Base-by-base conservation (phyloP, 441 rosid species). In the Raphanus hybrid region DNA sequence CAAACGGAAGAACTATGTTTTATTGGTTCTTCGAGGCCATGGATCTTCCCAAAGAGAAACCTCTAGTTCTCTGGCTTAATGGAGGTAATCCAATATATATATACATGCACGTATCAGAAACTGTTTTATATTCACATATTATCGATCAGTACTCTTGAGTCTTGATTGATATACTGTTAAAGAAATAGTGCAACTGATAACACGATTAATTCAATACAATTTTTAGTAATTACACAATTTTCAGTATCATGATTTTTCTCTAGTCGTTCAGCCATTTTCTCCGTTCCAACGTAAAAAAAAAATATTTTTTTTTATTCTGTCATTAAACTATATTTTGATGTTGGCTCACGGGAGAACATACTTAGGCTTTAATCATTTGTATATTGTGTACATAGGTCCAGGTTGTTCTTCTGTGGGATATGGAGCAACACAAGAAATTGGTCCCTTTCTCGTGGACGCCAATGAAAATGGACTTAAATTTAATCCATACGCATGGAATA, bases 331-430 rank as follows among this genome's bases (percentile, higher is more conserved):
- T 50, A 5, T 9, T 69, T 14, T 37, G 5, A 23, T 43, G 48
- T 60, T 60, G 41, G 62, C 70, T 61, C 14, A 52, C 43, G 29
- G 52, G 69, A 67, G 59, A 73, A 78, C 43, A 73, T 50, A 68
- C 23, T 52, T 67, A 50, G 20, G 8, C 10, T 66, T 45, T 57
- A 43, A 66, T 41, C 34, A 67, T 26, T 43, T 48, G 55, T 60
- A 37, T 69, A 48, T 58, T 55, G 8, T 64, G 48, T 69, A 58
- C 66, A 81, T 83, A 90, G 95, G 90, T 34, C 92, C 98, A 9
- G 99, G 99, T 70, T 96, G 98, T 88, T 96, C 98, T 55, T 96
- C 99, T 5, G 92, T 93, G 87, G 99, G 97, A 48, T 96, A 92
- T 78, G 99, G 99, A 5, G 96, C 98, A 71, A 86, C 91, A 11